These are phyloP conservation scores for Penicillium diatomitis DNA, from an alignment of 495 filamentous ascomycete species.

Conservation along the genomic window DNA sequence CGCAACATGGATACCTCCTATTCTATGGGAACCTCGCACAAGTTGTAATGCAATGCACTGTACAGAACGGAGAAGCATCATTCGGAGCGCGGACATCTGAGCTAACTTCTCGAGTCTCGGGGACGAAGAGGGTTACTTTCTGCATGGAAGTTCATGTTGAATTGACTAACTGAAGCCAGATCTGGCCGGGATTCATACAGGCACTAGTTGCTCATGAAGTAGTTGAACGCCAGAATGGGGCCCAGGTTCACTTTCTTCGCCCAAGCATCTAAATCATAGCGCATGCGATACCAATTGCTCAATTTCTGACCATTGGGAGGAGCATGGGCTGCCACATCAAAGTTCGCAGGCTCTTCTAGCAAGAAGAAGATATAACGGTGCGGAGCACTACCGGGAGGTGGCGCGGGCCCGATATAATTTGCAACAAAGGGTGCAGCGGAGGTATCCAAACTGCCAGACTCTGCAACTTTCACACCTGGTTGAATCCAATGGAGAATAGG, in stretches of 20 bases:
- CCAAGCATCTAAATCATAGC: slow-evolving; percentile 43
- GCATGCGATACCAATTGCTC: slow-evolving; percentile 31
- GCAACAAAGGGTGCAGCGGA: slow-evolving; percentile 23
- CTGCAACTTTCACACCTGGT: slow-evolving; percentile 28
- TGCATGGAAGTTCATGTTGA: too few species aligned
- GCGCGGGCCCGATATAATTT: slow-evolving; percentile 42
- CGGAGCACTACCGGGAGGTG: slow-evolving; percentile 40
- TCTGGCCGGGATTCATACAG: too few species aligned
- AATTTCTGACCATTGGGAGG: slow-evolving; percentile 35
- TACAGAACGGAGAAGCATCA: too few species aligned
- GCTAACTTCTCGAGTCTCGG: too few species aligned
- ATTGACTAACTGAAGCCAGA: too few species aligned
- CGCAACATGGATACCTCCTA: too few species aligned
- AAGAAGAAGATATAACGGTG: slow-evolving; percentile 51
- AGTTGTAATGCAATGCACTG: too few species aligned
- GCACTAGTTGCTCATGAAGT: slow-evolving; percentile 37
- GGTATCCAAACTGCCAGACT: slow-evolving; percentile 8
- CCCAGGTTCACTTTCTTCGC: slow-evolving; percentile 40
- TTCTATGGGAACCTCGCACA: too few species aligned
- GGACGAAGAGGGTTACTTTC: too few species aligned
- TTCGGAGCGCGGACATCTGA: too few species aligned
- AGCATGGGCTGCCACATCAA: slow-evolving; percentile 35
- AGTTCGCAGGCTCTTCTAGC: slow-evolving; percentile 45
- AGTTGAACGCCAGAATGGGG: slow-evolving; percentile 43
- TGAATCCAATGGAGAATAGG: slow-evolving; percentile 45